Evolutionary conservation across 2,329 filamentous ascomycete genomes (phyloP).

Genomic region (Talaromyces sp.): DNA sequence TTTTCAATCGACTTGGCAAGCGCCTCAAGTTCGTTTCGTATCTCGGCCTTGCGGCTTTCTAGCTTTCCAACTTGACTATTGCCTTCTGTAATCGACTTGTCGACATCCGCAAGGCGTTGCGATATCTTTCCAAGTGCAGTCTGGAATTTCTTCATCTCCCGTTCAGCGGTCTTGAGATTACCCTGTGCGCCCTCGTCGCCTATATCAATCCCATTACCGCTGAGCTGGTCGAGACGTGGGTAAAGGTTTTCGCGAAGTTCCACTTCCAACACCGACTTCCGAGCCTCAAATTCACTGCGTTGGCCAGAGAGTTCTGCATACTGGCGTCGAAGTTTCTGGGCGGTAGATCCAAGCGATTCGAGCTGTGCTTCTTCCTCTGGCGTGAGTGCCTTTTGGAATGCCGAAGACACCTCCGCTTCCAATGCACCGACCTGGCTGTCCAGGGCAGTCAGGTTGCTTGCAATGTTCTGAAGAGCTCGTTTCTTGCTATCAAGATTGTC

Average conservation of each 20-base stretch:
- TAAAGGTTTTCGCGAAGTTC: conserved; percentile 86
- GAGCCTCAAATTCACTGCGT: conserved; percentile 71
- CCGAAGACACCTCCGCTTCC: conserved; percentile 73
- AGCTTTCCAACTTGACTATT: conserved; percentile 54
- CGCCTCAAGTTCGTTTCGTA: conserved; percentile 69
- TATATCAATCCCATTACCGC: conserved; percentile 66
- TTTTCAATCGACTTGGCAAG: conserved; percentile 74
- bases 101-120: conserved; percentile 67
- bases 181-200: conserved; percentile 55
- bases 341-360: conserved; percentile 62
- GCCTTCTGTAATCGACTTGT: conserved; percentile 63
- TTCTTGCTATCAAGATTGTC: conserved; percentile 71
- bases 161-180: conserved; percentile 71
- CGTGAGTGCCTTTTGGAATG: conserved; percentile 88
- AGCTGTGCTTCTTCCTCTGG: conserved; percentile 77
- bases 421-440: conserved; percentile 71
- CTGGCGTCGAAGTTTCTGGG: conserved; percentile 71
- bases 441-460: conserved; percentile 70
- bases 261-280: conserved; percentile 78
- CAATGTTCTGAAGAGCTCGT: conserved; percentile 60
- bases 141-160: conserved; percentile 74
- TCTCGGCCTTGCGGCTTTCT: conserved; percentile 57
- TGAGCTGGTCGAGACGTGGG: conserved; percentile 81
- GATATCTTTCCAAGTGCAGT: conserved; percentile 65
- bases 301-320: conserved; percentile 70